Percentiles rank a stretch among this genome's conserved stretches.
Evolutionary conservation across 2,329 filamentous ascomycete genomes (phyloP).

Genomic region (Pseudocercospora musae): DNA sequence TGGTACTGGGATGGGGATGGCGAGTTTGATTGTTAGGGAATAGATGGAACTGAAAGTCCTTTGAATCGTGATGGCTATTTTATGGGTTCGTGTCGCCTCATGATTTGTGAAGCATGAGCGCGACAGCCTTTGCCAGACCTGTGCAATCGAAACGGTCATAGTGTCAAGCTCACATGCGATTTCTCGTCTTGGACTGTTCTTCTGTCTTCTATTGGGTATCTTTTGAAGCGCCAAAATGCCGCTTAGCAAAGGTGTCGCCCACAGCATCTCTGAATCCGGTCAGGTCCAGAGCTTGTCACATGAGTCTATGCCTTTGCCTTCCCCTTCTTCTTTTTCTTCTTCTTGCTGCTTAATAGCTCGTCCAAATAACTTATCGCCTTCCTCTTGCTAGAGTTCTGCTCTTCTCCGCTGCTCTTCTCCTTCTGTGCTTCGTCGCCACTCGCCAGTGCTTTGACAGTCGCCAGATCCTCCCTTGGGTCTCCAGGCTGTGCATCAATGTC

Average conservation of each 20-base stretch:
- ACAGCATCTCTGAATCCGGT: background rate
- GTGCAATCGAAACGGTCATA: too few relatives aligned
- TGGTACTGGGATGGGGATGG: constrained; percentile 53
- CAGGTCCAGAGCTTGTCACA: background rate
- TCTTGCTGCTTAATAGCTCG: constrained; percentile 54
- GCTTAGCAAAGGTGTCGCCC: too few relatives aligned
- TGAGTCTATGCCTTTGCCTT: background rate
- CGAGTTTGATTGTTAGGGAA: constrained; percentile 50
- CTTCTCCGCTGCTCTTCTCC: background rate
- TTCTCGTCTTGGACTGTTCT: background rate
- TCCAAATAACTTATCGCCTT: constrained; percentile 47
- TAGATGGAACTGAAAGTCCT: constrained; percentile 23
- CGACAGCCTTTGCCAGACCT: too few relatives aligned
- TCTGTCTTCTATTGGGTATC: background rate
- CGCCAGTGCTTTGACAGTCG: constrained; percentile 9
- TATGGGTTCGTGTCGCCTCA: background rate
- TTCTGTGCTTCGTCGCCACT: constrained; percentile 2
- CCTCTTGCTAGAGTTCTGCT: constrained; percentile 17
- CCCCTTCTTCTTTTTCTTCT: constrained; percentile 39
- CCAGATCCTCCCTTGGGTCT: constrained; percentile 12
- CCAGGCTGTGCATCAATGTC: constrained; percentile 15
- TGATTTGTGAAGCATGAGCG: too few relatives aligned
- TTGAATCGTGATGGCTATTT: background rate
- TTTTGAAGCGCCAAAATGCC: constrained; percentile 7
- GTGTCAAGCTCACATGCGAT: background rate